Evolutionary conservation across 2,329 filamentous ascomycete genomes (phyloP).

Genomic region (Aspergillus sp.): DNA sequence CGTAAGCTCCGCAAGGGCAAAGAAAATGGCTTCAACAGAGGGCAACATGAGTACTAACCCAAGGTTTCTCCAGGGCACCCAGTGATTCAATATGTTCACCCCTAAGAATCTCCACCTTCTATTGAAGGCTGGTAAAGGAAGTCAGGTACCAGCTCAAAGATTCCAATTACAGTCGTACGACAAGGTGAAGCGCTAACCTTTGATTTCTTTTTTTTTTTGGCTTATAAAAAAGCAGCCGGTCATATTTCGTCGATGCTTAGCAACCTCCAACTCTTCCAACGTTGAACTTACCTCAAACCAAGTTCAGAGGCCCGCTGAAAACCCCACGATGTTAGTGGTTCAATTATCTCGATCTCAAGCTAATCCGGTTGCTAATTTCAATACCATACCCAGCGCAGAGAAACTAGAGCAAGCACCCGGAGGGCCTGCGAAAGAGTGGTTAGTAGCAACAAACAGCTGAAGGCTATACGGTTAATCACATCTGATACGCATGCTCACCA

Average conservation of each 20-base stretch:
- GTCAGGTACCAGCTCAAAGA: neutral
- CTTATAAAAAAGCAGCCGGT: neutral
- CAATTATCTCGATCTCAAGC: neutral
- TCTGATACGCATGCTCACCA: neutral
- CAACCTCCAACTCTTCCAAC: neutral
- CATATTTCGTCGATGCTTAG: neutral
- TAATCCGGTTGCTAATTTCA: neutral
- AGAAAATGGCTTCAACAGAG: neutral
- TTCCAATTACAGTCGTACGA: neutral
- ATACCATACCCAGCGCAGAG: neutral
- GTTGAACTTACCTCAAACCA: neutral
- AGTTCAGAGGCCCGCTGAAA: neutral
- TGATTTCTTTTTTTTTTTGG: neutral
- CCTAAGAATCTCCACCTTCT: neutral
- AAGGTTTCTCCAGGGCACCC: neutral
- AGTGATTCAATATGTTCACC: neutral
- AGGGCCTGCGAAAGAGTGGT: slow-evolving; percentile 9
- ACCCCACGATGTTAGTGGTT: neutral
- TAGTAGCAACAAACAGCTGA: neutral
- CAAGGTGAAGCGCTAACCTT: neutral
- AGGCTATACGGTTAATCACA: neutral
- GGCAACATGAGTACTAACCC: neutral
- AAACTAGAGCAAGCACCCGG: neutral
- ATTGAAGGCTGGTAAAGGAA: neutral
- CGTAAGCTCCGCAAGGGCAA: neutral